Percentiles rank a stretch among this genome's conserved stretches.
These are phyloP conservation scores for Amanita exitialis DNA, from an alignment of 768 basidiomycete species.

Conservation along the genomic window DNA sequence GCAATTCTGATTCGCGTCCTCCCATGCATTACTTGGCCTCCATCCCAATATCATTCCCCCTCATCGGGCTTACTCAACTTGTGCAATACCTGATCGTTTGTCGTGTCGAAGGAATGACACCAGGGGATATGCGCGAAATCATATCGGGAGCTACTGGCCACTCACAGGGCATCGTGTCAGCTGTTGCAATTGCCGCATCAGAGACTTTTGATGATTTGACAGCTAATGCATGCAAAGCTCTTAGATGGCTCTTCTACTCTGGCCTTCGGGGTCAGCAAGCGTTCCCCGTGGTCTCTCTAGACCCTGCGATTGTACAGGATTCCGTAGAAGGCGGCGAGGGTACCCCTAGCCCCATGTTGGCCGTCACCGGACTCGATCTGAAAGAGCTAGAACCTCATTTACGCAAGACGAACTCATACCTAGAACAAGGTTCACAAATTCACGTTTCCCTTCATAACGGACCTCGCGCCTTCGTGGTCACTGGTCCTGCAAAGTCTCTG, in stretches of 20 bases:
- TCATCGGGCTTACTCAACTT: constrained; percentile 95
- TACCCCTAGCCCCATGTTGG: constrained; percentile 86
- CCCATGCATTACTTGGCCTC: constrained; percentile 82
- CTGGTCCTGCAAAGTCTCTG: constrained; percentile 84
- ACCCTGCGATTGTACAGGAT: constrained; percentile 81
- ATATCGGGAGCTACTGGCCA: constrained; percentile 91
- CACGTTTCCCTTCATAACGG: constrained; percentile 90
- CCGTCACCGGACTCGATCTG: constrained; percentile 72
- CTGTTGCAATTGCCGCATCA: constrained; percentile 81
- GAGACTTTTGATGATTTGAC: constrained; percentile 65
- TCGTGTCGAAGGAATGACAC: constrained; percentile 63
- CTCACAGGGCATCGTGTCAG: constrained; percentile 94
- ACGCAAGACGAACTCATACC: constrained; percentile 77
- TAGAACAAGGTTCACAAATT: constrained; percentile 70
- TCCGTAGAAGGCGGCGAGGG: constrained; percentile 91
- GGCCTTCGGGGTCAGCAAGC: constrained; percentile 89
- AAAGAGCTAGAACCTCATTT: constrained; percentile 77
- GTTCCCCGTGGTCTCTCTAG: constrained; percentile 87
- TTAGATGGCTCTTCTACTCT: constrained; percentile 89
- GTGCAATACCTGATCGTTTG: constrained; percentile 83
- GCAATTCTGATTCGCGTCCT: constrained; percentile 59
- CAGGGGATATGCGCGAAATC: constrained; percentile 67
- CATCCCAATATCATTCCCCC: constrained; percentile 86
- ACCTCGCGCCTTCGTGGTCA: constrained; percentile 83
- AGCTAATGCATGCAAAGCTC: constrained; percentile 69